Conservation (phyloP, 139 green algal genomes). For the Tetraselmis chui region DNA sequence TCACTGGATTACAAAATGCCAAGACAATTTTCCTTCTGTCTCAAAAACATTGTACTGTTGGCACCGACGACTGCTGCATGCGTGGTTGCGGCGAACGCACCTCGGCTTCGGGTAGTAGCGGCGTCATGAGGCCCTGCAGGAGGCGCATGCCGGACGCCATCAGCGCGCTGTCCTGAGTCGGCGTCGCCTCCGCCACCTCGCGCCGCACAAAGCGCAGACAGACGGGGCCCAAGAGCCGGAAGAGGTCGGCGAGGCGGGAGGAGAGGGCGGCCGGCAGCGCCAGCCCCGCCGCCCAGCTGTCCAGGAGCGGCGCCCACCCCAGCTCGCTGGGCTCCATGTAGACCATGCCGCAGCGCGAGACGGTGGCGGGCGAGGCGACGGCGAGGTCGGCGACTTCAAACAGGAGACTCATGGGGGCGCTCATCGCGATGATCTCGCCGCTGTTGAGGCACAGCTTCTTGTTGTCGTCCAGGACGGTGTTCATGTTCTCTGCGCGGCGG, state of each 20-base stretch:
- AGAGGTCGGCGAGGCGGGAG: constrained; percentile 3
- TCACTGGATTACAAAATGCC: no score
- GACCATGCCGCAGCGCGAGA: constrained; percentile 29
- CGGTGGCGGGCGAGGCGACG: constrained; percentile 28
- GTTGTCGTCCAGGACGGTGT: constrained; percentile 47
- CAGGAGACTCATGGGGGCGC: constrained; percentile 67
- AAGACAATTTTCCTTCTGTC: no score
- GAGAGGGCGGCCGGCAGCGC: constrained; percentile 6
- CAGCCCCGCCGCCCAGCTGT: constrained; percentile 47
- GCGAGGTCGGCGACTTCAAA: constrained; percentile 38
- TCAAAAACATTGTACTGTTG: no score
- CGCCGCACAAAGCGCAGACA: constrained; percentile 20
- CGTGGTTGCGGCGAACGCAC: no score
- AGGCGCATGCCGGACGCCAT: constrained; percentile 16
- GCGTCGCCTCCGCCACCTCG: constrained; percentile 20
- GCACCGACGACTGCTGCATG: no score
- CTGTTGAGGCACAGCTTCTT: constrained; percentile 34
- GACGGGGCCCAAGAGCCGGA: constrained; percentile 27
- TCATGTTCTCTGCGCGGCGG: constrained; percentile 40
- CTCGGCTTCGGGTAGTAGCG: neutral
- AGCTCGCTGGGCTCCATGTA: constrained; percentile 24
- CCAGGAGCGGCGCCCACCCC: constrained; percentile 49
- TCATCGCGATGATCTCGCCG: constrained; percentile 37
- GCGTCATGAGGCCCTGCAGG: constrained; percentile 12
- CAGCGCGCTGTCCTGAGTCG: constrained; percentile 21